Evolutionary conservation across 495 filamentous ascomycete species (phyloP).

Genomic region (Xylaria telfairii): DNA sequence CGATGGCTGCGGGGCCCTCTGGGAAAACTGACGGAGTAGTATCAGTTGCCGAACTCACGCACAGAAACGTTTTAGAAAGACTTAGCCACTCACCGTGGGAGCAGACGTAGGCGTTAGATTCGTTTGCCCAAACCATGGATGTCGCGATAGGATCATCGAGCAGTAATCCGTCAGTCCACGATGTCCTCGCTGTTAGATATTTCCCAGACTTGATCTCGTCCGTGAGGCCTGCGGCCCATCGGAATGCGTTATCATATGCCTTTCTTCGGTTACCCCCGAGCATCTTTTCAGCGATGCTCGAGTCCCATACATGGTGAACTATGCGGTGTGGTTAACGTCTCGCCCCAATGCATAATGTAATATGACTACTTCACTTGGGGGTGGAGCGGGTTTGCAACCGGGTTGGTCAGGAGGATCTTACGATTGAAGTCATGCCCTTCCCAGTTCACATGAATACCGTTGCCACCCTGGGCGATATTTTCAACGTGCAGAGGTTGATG

Average conservation of each 20-base stretch:
- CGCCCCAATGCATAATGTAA: background rate
- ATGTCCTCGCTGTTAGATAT: conserved; percentile 44
- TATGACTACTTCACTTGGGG: conserved; percentile 25
- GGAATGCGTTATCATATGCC: conserved; percentile 51
- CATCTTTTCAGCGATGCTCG: conserved; percentile 64
- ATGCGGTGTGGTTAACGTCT: background rate
- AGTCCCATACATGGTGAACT: conserved; percentile 69
- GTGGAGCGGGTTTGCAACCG: background rate
- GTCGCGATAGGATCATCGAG: conserved; percentile 54
- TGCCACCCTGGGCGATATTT: conserved; percentile 64
- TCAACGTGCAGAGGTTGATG: conserved; percentile 71
- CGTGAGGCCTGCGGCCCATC: conserved; percentile 60
- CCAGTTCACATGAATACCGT: conserved; percentile 64
- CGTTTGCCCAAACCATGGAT: conserved; percentile 65
- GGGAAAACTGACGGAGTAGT: conserved; percentile 55
- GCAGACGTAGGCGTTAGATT: conserved; percentile 68
- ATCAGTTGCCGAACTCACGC: conserved; percentile 20
- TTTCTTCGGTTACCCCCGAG: conserved; percentile 52
- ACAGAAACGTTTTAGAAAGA: background rate
- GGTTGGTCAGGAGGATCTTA: conserved; percentile 17
- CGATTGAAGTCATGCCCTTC: conserved; percentile 51
- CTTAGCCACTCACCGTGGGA: conserved; percentile 47
- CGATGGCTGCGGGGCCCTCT: conserved; percentile 57
- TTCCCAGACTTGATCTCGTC: conserved; percentile 59
- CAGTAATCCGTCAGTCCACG: conserved; percentile 60